A percentile compares a stretch with the other conserved stretches of the same genome.
phyloP scores from a whole-genome alignment of 352 stramenopile genomes.

The Phytopythium boreale region DNA sequence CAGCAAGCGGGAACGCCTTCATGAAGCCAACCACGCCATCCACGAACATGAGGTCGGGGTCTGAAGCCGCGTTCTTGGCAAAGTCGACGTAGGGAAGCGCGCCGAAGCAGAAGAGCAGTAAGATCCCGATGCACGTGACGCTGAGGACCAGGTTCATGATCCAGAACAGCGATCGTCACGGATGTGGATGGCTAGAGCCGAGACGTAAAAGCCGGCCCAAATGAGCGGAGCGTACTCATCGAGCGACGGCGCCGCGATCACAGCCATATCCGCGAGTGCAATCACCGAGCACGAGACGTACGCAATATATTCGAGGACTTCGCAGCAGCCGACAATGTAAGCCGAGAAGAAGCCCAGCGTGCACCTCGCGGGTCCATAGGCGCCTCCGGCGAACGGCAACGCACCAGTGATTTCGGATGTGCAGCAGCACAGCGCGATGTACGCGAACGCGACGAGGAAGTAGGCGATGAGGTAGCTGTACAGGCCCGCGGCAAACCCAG shows the following conservation, averaged over 20 bases:
- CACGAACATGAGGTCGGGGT: slow-evolving; percentile 1
- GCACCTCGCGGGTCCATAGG: slow-evolving; percentile 37
- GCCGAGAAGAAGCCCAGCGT: slow-evolving; percentile 38
- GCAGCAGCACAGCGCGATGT: slow-evolving; percentile 35
- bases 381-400: slow-evolving; percentile 39
- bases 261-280: slow-evolving; percentile 29
- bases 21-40: slow-evolving; percentile 5
- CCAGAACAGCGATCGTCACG: slow-evolving; percentile 34
- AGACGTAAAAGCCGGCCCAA: slow-evolving; percentile 28
- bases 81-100: slow-evolving; percentile 26
- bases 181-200: slow-evolving; percentile 27
- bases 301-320: slow-evolving; percentile 40
- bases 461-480: slow-evolving; percentile 37
- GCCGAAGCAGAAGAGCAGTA: slow-evolving; percentile 36
- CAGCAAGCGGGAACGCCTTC: slow-evolving; percentile 9
- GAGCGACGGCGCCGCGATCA: slow-evolving; percentile 10
- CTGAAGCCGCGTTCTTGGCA: neutral
- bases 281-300: slow-evolving; percentile 34
- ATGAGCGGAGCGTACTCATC: slow-evolving; percentile 21
- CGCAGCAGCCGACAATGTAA: slow-evolving; percentile 42
- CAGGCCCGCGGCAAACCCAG: slow-evolving; percentile 30
- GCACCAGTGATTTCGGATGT: slow-evolving; percentile 42
- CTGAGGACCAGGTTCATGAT: slow-evolving; percentile 28
- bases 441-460: slow-evolving; percentile 28
- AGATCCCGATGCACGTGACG: slow-evolving; percentile 21